Percentiles rank a stretch among this genome's conserved stretches.
phyloP scores from a whole-genome alignment of 2,329 filamentous ascomycete genomes.

The Microsporum ferrugineum region DNA sequence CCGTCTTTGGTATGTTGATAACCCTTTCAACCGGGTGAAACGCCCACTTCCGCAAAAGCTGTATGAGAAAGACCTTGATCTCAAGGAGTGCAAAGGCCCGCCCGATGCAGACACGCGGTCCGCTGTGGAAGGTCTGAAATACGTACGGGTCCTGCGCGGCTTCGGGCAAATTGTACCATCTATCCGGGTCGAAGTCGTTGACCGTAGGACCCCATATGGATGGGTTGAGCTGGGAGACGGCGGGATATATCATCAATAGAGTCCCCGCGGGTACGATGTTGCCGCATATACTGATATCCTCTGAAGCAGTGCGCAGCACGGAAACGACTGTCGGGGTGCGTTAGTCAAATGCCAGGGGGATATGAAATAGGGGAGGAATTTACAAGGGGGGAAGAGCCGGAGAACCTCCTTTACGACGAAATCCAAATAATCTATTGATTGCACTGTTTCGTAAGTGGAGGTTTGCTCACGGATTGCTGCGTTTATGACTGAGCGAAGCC shows the following conservation, averaged over 20 bases:
- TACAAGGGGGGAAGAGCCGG: constrained; percentile 4
- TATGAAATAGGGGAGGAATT: background rate
- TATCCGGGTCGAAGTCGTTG: constrained; percentile 3
- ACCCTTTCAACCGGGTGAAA: background rate
- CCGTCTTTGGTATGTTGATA: background rate
- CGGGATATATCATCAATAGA: background rate
- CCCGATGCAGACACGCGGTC: background rate
- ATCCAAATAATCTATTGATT: constrained; percentile 2
- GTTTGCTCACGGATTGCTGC: background rate
- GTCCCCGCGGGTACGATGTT: constrained; percentile 1
- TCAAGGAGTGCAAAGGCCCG: constrained; percentile 6
- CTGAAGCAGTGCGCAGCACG: background rate
- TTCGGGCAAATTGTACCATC: constrained; percentile 3
- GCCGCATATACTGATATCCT: constrained; percentile 5
- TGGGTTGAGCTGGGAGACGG: constrained; percentile 1
- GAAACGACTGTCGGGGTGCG: background rate
- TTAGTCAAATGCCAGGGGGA: background rate
- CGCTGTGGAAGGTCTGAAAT: constrained; percentile 6
- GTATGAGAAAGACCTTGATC: constrained; percentile 2
- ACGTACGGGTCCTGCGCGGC: constrained; percentile 2
- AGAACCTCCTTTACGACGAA: constrained; percentile 5
- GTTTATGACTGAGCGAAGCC: background rate
- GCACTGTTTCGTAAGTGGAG: background rate
- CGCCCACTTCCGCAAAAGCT: background rate
- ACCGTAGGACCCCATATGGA: constrained; percentile 1